Conservation (phyloP, 2,329 filamentous ascomycete genomes). For the Neonectria punicea region DNA sequence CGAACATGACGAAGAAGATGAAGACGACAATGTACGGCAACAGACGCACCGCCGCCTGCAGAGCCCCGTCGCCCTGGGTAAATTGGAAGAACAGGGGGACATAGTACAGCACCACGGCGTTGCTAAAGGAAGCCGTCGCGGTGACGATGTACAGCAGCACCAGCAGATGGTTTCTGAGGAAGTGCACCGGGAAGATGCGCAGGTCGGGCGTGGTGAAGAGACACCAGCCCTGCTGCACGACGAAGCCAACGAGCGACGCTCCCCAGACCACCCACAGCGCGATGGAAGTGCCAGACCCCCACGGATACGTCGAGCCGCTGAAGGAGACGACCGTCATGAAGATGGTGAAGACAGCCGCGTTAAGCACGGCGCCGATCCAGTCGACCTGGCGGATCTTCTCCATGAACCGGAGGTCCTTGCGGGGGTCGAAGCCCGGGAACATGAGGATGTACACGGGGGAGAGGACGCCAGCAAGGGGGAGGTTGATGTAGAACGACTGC, state of each 20-base stretch:
- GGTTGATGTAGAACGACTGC: constrained; percentile 62
- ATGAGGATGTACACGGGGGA: constrained; percentile 57
- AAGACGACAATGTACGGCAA: constrained; percentile 51
- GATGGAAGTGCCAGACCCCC: constrained; percentile 58
- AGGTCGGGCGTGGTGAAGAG: constrained; percentile 55
- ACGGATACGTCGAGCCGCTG: constrained; percentile 60
- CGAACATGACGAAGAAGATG: constrained; percentile 45
- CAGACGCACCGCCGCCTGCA: constrained; percentile 53
- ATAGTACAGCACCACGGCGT: constrained; percentile 60
- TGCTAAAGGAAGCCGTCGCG: constrained; percentile 46
- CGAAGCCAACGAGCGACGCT: constrained; percentile 55
- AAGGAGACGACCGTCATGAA: constrained; percentile 61
- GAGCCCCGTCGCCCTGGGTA: constrained; percentile 51
- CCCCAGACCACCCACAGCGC: constrained; percentile 59
- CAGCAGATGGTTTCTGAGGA: constrained; percentile 45
- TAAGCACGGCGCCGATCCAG: constrained; percentile 45
- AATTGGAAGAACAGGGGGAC: constrained; percentile 67
- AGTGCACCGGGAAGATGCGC: constrained; percentile 28
- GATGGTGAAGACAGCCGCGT: constrained; percentile 47
- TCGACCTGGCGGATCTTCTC: constrained; percentile 42
- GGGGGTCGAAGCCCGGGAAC: constrained; percentile 49
- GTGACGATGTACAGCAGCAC: constrained; percentile 56
- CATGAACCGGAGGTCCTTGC: constrained; percentile 21
- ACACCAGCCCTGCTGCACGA: constrained; percentile 56
- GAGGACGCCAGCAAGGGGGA: constrained; percentile 52